phyloP scores from a whole-genome alignment of 345 rosid genomes.

The Salix dunnii region DNA sequence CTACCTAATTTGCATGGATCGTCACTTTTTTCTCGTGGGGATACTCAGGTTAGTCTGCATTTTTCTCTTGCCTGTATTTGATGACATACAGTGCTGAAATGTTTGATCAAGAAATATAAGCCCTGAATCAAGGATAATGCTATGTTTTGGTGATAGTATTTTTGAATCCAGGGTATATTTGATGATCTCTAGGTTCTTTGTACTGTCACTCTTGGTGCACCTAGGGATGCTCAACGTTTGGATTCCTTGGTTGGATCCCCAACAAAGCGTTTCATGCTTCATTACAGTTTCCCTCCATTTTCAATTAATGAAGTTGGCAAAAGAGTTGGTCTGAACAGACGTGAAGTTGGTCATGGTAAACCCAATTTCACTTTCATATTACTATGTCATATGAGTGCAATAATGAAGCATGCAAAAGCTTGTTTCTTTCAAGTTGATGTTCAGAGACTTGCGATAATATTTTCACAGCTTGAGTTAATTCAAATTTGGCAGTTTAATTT shows the following conservation, averaged over 20 bases:
- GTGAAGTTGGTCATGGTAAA: constrained; percentile 98
- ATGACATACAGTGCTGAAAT: neutral
- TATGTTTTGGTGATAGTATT: neutral
- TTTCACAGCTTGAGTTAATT: too few relatives aligned
- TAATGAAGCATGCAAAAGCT: neutral
- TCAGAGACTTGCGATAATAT: too few relatives aligned
- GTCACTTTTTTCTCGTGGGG: constrained; percentile 88
- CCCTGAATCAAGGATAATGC: neutral
- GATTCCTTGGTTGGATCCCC: constrained; percentile 86
- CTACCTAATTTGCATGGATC: constrained; percentile 83
- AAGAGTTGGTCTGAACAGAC: constrained; percentile 87
- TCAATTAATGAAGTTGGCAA: constrained; percentile 93
- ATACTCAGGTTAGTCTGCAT: constrained; percentile 67
- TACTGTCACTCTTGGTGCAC: constrained; percentile 90
- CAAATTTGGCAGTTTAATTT: too few relatives aligned
- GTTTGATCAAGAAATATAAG: neutral
- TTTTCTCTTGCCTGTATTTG: neutral
- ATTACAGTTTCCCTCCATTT: constrained; percentile 94
- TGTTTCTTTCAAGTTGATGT: too few relatives aligned
- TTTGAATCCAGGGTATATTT: constrained; percentile 5
- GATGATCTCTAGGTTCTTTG: constrained; percentile 70
- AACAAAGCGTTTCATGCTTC: constrained; percentile 95
- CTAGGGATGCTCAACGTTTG: constrained; percentile 81
- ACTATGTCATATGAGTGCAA: neutral
- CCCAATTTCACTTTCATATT: constrained; percentile 10